Conservation (phyloP, 2,329 filamentous ascomycete genomes). For the Tympanopsis confertula region DNA sequence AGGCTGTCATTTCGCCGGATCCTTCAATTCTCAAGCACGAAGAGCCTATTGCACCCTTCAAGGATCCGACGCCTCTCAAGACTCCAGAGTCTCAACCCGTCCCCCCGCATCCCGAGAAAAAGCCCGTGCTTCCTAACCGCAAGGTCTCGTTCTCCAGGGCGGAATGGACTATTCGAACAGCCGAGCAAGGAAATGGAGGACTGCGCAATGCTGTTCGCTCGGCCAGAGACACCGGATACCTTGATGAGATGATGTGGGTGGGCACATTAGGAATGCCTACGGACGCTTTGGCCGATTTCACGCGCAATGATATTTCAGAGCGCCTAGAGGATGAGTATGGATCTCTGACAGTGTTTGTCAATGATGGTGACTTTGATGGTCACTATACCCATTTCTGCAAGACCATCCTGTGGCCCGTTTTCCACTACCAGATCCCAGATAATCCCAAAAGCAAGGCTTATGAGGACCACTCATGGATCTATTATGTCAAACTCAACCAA, state of each 20-base stretch:
- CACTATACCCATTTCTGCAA: conserved; percentile 97
- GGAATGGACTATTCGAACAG: conserved; percentile 71
- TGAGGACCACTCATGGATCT: conserved; percentile 91
- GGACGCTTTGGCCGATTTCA: conserved; percentile 64
- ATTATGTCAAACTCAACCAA: conserved; percentile 85
- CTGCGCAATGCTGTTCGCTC: conserved; percentile 79
- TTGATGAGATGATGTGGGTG: conserved; percentile 75
- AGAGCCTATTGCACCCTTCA: conserved; percentile 7
- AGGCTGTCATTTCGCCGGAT: conserved; percentile 9
- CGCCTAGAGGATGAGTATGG: conserved; percentile 70
- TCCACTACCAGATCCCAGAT: conserved; percentile 96
- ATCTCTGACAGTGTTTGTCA: conserved; percentile 73
- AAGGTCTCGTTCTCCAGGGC: conserved; percentile 65
- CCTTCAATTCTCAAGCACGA: conserved; percentile 8
- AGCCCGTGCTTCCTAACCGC: conserved; percentile 23
- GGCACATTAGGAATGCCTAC: conserved; percentile 91
- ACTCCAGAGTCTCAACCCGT: conserved; percentile 7
- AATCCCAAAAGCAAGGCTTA: conserved; percentile 98
- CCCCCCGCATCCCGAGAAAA: conserved; percentile 15
- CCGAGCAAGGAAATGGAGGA: conserved; percentile 85
- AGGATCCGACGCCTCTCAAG: no score
- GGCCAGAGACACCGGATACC: conserved; percentile 54
- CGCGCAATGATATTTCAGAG: conserved; percentile 75
- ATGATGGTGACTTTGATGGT: conserved; percentile 84
- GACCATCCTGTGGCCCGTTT: conserved; percentile 92